Evolutionary conservation across 768 basidiomycete genomes (phyloP).

Genomic region (Zangia roseola): DNA sequence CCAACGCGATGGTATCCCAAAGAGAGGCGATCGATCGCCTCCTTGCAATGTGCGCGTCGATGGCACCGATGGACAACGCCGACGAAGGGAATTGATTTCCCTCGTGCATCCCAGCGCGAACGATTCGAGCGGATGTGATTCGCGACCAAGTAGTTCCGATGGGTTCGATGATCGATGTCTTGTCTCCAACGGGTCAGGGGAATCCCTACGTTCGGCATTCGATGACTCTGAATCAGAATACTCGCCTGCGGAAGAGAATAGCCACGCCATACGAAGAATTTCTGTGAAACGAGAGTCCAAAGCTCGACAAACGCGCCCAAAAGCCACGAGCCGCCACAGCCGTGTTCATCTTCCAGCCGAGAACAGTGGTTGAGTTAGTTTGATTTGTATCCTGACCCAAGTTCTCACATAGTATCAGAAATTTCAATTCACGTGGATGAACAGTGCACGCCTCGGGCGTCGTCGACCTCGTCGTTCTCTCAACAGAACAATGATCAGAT

Average conservation of each 20-base stretch:
- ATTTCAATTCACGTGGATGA: slow-evolving; percentile 8
- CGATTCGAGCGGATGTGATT: slow-evolving; percentile 20
- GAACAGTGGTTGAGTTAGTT: slow-evolving; percentile 12
- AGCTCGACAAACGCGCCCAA: slow-evolving; percentile 7
- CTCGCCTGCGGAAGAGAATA: slow-evolving; percentile 26
- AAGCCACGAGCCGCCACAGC: slow-evolving; percentile 1
- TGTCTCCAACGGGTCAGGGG: slow-evolving; percentile 17
- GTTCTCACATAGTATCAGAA: slow-evolving; percentile 15
- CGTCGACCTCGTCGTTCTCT: slow-evolving; percentile 1
- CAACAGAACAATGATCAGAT: slow-evolving; percentile 4
- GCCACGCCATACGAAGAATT: not conserved
- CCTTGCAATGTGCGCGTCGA: slow-evolving; percentile 4
- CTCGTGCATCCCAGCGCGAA: not conserved
- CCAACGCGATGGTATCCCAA: slow-evolving; percentile 9
- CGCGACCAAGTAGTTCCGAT: slow-evolving; percentile 17
- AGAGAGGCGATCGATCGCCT: slow-evolving; percentile 12
- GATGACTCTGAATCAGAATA: slow-evolving; percentile 34
- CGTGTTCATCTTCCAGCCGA: not conserved
- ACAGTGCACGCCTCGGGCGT: slow-evolving; percentile 20
- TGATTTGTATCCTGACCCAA: not conserved
- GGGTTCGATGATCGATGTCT: slow-evolving; percentile 10
- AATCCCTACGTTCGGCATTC: slow-evolving; percentile 20
- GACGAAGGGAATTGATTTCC: slow-evolving; percentile 21
- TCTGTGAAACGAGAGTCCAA: slow-evolving; percentile 5
- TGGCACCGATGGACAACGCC: slow-evolving; percentile 11